Evolutionary conservation across 2,329 filamentous ascomycete species (phyloP), one percentile per base, ranked within the genome.

Genomic region (Exophiala sideris): DNA sequence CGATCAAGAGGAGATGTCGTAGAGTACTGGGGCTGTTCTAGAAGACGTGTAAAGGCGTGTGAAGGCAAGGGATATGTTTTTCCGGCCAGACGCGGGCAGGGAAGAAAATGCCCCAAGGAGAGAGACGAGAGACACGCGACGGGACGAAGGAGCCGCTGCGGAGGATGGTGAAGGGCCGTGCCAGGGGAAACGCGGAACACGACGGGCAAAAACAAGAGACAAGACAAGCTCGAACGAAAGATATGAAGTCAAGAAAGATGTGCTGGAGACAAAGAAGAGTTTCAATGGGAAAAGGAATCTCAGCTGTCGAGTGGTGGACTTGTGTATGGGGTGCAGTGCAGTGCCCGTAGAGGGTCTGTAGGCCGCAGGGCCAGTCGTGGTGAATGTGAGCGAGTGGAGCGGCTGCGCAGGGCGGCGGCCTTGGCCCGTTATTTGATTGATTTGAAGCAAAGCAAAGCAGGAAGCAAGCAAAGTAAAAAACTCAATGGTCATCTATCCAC

Each of bases 11-110:
- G 64, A 61, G 56, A 64, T 63, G 56, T 41, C 46, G 38, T 48
- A 35, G 62, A 67, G 62, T 61, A 68, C 62, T 67, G 62, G 67
- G 62, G 64, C 66, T 47, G 59, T 67, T 62, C 62, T 48, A 58
- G 55, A 58, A 58, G 55, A 45, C 47, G 47, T 52, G 61, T 59
- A 57, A 53, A 64, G 62, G 47, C 47, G 47, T 52, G 61, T 59
- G 58, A 53, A 64, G 62, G 64, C 57, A 65, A 64, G 60, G 64
- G 63, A 67, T 64, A 66, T 67, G 40, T 49, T 41, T 34, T 51
- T 42, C 36, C 50, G 36, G 20, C 9, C 40, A 36, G 34, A 49
- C 50, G 55, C 54, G 54, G 55, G 55, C 36, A 16, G 47, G 46
- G 34, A 48, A 51, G 24, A 29, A 29, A 29, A 29, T 5, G 24